Conservation (phyloP, 1,284 basidiomycete genomes). For the Sparassis latifolia region DNA sequence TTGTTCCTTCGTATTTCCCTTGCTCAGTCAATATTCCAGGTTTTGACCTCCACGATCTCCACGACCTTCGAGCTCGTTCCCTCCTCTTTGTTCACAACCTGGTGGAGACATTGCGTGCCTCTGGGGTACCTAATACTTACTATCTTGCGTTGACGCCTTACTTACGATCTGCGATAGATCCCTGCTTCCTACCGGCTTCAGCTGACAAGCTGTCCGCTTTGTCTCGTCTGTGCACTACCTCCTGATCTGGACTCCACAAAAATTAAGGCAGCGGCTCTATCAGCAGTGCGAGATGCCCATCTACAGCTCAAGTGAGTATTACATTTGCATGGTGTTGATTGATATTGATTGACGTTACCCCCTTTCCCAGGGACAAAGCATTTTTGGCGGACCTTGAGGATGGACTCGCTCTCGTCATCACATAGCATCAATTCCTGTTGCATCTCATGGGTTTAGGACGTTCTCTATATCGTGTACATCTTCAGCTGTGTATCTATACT, state of each 20-base stretch:
- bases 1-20: not conserved
- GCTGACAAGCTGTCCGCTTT: conserved; percentile 54
- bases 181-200: conserved; percentile 53
- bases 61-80: conserved; percentile 55
- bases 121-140: conserved; percentile 38
- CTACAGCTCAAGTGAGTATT: conserved; percentile 38
- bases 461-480: conserved; percentile 2
- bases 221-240: conserved; percentile 46
- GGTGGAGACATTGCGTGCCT: conserved; percentile 49
- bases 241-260: conserved; percentile 34
- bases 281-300: conserved; percentile 39
- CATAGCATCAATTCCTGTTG: conserved; percentile 23
- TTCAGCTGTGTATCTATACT: not conserved
- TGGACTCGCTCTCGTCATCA: conserved; percentile 51
- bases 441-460: not conserved
- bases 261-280: conserved; percentile 35
- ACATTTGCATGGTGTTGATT: not conserved
- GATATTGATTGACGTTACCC: conserved; percentile 1
- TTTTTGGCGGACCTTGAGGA: conserved; percentile 45
- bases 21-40: conserved; percentile 28
- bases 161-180: conserved; percentile 31
- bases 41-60: conserved; percentile 60
- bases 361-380: conserved; percentile 37
- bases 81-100: conserved; percentile 63
- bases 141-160: not conserved